Evolutionary conservation across 2,329 filamentous ascomycete genomes (phyloP).

Genomic region (Simplicillium sp.): DNA sequence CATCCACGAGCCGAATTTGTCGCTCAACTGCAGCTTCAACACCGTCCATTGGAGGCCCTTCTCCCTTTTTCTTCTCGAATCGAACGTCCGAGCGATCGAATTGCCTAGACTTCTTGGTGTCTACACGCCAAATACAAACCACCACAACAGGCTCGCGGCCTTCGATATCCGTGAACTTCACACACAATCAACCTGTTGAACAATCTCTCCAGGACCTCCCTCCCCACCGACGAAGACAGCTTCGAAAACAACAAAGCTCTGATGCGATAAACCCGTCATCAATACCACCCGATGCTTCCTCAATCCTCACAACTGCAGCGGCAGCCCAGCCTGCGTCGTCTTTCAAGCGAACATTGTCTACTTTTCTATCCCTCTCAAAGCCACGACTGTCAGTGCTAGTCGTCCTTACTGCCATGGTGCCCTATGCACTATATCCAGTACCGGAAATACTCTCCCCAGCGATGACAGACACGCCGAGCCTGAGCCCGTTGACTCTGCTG

Average conservation of each 20-base stretch:
- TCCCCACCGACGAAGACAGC: constrained; percentile 25
- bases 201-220: constrained; percentile 15
- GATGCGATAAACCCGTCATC: constrained; percentile 10
- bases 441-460: constrained; percentile 71
- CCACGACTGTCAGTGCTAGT: constrained; percentile 87
- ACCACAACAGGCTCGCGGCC: constrained; percentile 12
- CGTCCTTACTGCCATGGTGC: constrained; percentile 79
- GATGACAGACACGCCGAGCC: constrained; percentile 59
- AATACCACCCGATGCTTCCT: constrained; percentile 42
- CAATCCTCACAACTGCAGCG: constrained; percentile 42
- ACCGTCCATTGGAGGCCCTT: not conserved
- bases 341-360: constrained; percentile 58
- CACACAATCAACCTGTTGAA: not conserved
- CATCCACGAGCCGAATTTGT: no score
- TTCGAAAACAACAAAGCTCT: constrained; percentile 14
- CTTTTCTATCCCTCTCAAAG: constrained; percentile 88
- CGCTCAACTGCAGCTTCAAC: not conserved
- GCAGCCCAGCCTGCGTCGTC: constrained; percentile 40
- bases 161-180: not conserved
- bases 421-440: constrained; percentile 89
- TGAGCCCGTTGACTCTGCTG: constrained; percentile 82
- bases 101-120: constrained; percentile 24
- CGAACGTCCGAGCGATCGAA: constrained; percentile 23
- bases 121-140: constrained; percentile 15
- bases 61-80: constrained; percentile 25